A percentile compares a stretch with the other conserved stretches of the same genome.
Conservation (phyloP, 371 early-diverging fungal genomes). For the Lichtheimia ornata region DNA sequence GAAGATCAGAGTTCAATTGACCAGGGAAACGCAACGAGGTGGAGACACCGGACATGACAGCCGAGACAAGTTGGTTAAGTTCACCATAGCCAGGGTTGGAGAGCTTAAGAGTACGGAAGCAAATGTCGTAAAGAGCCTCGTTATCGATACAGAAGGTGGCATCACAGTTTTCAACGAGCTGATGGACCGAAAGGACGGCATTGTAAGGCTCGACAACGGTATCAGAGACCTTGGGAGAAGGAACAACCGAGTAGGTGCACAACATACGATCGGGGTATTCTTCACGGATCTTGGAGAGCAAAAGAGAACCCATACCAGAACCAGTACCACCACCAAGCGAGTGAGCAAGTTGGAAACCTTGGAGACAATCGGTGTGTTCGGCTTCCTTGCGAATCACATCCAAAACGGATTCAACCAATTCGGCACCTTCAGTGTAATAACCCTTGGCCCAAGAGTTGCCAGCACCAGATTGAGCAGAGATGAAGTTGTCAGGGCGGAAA, state of each 20-base stretch:
- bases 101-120: conserved; percentile 82
- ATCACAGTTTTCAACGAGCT: conserved; percentile 90
- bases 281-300: conserved; percentile 90
- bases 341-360: conserved; percentile 89
- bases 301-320: conserved; percentile 85
- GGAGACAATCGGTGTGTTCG: conserved; percentile 82
- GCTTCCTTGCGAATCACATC: conserved; percentile 87
- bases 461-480: conserved; percentile 87
- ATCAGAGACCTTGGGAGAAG: conserved; percentile 91
- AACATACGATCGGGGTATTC: conserved; percentile 94
- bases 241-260: conserved; percentile 91
- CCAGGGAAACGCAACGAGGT: conserved; percentile 99
- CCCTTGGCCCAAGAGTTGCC: conserved; percentile 96
- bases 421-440: conserved; percentile 92
- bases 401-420: conserved; percentile 80
- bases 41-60: conserved; percentile 95
- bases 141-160: conserved; percentile 99
- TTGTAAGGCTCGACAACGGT: conserved; percentile 97
- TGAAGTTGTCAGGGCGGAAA: conserved; percentile 88
- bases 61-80: conserved; percentile 80
- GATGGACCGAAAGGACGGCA: conserved; percentile 84
- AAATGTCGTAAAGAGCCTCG: conserved; percentile 94
- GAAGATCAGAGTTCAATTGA: conserved; percentile 96
- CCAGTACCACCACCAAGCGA: conserved; percentile 93
- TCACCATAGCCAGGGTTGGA: conserved; percentile 80